These are phyloP conservation scores for Furcasterigmium sp. DNA, from an alignment of 2,329 filamentous ascomycete species.

Conservation along the genomic window DNA sequence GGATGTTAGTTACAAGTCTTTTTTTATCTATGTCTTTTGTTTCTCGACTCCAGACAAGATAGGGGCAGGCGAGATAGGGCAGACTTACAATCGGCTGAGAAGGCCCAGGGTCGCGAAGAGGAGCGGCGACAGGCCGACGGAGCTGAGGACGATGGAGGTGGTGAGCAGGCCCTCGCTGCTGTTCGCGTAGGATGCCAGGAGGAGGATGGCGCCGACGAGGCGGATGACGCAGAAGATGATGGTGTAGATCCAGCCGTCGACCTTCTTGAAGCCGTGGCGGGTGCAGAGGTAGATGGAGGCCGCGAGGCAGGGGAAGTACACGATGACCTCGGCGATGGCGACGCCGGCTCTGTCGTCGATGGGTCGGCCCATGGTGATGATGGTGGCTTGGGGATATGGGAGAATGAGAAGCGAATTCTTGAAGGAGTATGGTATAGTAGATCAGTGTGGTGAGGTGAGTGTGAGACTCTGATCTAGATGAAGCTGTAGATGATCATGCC, in stretches of 20 bases:
- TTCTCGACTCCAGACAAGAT: no score
- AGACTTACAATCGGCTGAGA: conserved; percentile 22
- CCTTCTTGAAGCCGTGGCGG: conserved; percentile 38
- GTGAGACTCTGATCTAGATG: no score
- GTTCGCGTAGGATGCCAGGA: conserved; percentile 41
- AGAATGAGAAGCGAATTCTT: no score
- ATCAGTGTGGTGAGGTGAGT: no score
- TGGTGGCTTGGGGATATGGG: no score
- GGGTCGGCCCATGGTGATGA: no score
- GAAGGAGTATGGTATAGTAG: no score
- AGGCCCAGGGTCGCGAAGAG: conserved; percentile 40
- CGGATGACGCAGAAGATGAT: conserved; percentile 46
- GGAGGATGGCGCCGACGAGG: conserved; percentile 41
- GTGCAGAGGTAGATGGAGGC: conserved; percentile 28
- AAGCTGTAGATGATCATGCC: no score
- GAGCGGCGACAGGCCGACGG: conserved; percentile 42
- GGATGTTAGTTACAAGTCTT: no score
- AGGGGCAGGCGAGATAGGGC: not conserved
- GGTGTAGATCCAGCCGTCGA: conserved; percentile 48
- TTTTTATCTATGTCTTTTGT: no score
- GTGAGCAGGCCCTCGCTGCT: conserved; percentile 31
- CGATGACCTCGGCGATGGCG: conserved; percentile 33
- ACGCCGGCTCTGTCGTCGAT: no score
- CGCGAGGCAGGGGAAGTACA: conserved; percentile 31
- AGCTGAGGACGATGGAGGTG: conserved; percentile 33